Conservation (phyloP, 2,329 filamentous ascomycete species). For the Xylariales sp. region DNA sequence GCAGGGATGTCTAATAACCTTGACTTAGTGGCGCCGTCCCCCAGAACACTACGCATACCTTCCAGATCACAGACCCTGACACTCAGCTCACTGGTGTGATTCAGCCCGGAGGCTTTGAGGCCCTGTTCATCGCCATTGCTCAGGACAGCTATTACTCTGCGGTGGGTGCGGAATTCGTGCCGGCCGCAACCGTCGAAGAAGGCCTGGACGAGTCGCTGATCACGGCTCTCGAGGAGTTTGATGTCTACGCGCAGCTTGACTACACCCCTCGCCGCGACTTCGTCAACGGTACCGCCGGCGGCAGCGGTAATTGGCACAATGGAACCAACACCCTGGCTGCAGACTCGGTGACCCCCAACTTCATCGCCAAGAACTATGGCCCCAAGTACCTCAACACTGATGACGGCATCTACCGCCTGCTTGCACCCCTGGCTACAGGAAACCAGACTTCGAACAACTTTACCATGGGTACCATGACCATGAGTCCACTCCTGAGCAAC, state of each 20-base stretch:
- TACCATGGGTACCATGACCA: slow-evolving; percentile 36
- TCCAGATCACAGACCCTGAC: slow-evolving; percentile 42
- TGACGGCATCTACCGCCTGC: slow-evolving; percentile 32
- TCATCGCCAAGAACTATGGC: slow-evolving; percentile 39
- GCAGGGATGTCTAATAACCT: too few species aligned
- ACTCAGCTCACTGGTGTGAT: slow-evolving; percentile 42
- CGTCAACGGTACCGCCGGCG: slow-evolving; percentile 32
- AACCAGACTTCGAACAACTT: slow-evolving; percentile 34
- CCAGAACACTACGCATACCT: slow-evolving; percentile 40
- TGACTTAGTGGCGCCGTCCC: slow-evolving; percentile 39
- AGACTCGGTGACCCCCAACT: slow-evolving; percentile 30
- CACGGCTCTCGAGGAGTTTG: slow-evolving; percentile 30
- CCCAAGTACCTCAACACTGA: slow-evolving; percentile 37
- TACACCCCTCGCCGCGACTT: slow-evolving; percentile 34
- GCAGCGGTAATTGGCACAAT: slow-evolving; percentile 31
- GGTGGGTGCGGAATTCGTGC: slow-evolving; percentile 4
- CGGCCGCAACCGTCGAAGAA: slow-evolving; percentile 13
- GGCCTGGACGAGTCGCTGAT: slow-evolving; percentile 25
- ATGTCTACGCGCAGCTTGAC: slow-evolving; percentile 36
- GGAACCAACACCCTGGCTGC: slow-evolving; percentile 27
- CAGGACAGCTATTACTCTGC: slow-evolving; percentile 11
- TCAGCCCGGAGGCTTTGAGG: slow-evolving; percentile 43
- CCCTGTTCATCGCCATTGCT: slow-evolving; percentile 32
- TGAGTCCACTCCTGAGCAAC: too few species aligned
- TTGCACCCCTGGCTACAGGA: slow-evolving; percentile 37